These are phyloP conservation scores for Aethionema arabicum DNA, from an alignment of 345 rosid genomes.

Conservation along the genomic window DNA sequence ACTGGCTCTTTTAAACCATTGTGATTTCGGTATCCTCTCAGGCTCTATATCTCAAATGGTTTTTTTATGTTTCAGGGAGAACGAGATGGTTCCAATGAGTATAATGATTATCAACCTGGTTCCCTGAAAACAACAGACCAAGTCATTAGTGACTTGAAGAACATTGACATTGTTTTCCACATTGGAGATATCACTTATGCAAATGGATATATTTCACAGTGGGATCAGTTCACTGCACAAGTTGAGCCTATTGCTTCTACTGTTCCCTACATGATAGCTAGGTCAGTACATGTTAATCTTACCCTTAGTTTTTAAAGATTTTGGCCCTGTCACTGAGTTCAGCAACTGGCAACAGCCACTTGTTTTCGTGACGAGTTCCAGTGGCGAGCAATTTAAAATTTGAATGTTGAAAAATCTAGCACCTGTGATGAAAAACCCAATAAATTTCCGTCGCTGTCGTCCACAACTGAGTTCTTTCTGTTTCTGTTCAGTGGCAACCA, in stretches of 20 bases:
- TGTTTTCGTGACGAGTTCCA: too few species aligned
- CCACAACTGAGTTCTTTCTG: background rate
- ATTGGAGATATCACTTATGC: constrained; percentile 71
- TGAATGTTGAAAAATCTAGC: too few species aligned
- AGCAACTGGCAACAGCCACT: too few species aligned
- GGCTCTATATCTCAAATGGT: constrained; percentile 7
- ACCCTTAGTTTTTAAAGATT: too few species aligned
- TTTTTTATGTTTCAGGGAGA: constrained; percentile 54
- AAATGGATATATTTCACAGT: constrained; percentile 76
- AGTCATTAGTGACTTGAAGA: constrained; percentile 54
- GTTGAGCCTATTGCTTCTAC: constrained; percentile 69
- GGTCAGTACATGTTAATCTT: constrained; percentile 39
- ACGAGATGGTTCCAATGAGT: constrained; percentile 82
- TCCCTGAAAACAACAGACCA: constrained; percentile 73
- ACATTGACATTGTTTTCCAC: constrained; percentile 71
- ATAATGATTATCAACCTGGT: constrained; percentile 69
- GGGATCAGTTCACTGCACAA: constrained; percentile 91
- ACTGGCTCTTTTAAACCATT: constrained; percentile 18
- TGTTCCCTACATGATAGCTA: constrained; percentile 73
- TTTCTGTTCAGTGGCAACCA: constrained; percentile 61
- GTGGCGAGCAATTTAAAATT: too few species aligned
- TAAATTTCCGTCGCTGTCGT: too few species aligned
- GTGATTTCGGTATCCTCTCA: background rate
- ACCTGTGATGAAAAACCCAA: too few species aligned
- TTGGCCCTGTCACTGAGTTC: too few species aligned